phyloP scores from a whole-genome alignment of 2,329 filamentous ascomycete genomes.

The Magnaporthiopsis rhizophila region DNA sequence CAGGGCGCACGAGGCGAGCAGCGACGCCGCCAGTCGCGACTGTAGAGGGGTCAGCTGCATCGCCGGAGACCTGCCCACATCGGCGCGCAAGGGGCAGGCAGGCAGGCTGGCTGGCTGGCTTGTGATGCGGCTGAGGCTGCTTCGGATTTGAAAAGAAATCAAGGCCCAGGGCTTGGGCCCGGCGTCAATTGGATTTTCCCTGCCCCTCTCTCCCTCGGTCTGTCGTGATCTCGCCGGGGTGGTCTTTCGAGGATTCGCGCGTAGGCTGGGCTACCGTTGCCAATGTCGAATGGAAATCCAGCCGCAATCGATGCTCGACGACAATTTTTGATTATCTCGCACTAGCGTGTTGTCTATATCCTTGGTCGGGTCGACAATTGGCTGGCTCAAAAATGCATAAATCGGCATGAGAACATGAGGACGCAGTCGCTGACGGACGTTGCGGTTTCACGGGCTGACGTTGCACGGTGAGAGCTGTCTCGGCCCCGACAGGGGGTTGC shows the following conservation, averaged over 20 bases:
- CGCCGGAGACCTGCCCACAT: constrained; percentile 32
- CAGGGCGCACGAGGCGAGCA: constrained; percentile 52
- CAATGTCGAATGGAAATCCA: background rate
- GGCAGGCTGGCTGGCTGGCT: background rate
- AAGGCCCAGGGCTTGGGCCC: background rate
- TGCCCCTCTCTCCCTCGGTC: background rate
- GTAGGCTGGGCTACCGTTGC: background rate
- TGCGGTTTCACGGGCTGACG: background rate
- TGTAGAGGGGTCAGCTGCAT: constrained; percentile 62
- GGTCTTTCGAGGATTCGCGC: background rate
- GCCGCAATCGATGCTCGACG: background rate
- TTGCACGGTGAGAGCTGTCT: background rate
- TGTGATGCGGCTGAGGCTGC: background rate
- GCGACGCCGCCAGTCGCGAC: constrained; percentile 62
- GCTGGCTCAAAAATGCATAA: background rate
- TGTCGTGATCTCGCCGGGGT: background rate
- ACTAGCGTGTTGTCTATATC: background rate
- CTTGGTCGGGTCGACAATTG: background rate
- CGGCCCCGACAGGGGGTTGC: background rate
- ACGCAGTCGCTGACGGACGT: background rate
- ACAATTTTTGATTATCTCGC: background rate
- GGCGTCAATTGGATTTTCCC: background rate
- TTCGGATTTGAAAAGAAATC: background rate
- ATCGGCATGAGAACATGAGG: background rate
- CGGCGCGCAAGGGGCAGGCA: constrained; percentile 14